Conservation (phyloP, 2,329 filamentous ascomycete genomes). For the Chlorencoelia australis region DNA sequence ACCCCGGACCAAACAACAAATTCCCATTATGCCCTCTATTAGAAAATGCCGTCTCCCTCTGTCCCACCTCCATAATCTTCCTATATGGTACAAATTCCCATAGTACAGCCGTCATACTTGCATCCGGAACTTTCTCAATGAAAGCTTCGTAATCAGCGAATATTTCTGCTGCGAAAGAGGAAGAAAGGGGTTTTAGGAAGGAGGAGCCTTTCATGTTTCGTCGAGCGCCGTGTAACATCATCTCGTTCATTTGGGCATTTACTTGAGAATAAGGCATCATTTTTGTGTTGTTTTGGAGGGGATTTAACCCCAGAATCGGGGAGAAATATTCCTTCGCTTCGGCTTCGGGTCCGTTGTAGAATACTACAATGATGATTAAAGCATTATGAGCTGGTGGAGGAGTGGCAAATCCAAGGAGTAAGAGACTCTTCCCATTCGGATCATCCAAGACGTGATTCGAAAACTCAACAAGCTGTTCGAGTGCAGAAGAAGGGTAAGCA, state of each 20-base stretch:
- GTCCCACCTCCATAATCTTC: constrained; percentile 14
- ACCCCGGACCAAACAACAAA: constrained; percentile 21
- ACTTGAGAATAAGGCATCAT: constrained; percentile 27
- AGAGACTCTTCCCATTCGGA: constrained; percentile 2
- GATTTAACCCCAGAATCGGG: constrained; percentile 22
- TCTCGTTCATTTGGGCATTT: constrained; percentile 27
- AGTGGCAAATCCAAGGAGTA: constrained; percentile 5
- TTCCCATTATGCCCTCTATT: constrained; percentile 22
- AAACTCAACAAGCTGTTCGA: constrained; percentile 11
- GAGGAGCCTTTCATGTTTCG: constrained; percentile 7
- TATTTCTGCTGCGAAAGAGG: constrained; percentile 11
- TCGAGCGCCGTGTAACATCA: constrained; percentile 8
- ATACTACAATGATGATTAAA: constrained; percentile 12
- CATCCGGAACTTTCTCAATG: constrained; percentile 16
- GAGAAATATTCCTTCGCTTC: constrained; percentile 23
- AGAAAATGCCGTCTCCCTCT: constrained; percentile 19
- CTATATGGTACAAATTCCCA: constrained; percentile 15
- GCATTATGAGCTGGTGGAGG: constrained; percentile 6
- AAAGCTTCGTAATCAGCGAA: constrained; percentile 24
- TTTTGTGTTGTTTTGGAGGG: constrained; percentile 19
- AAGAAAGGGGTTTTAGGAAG: constrained; percentile 6
- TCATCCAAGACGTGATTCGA: constrained; percentile 8
- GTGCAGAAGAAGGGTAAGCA: constrained; percentile 8
- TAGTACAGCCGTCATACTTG: constrained; percentile 13
- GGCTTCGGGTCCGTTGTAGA: constrained; percentile 28